Evolutionary conservation across 768 basidiomycete genomes (phyloP), one percentile per base, ranked within the genome.

Genomic region (Paxillus rubicundulus): DNA sequence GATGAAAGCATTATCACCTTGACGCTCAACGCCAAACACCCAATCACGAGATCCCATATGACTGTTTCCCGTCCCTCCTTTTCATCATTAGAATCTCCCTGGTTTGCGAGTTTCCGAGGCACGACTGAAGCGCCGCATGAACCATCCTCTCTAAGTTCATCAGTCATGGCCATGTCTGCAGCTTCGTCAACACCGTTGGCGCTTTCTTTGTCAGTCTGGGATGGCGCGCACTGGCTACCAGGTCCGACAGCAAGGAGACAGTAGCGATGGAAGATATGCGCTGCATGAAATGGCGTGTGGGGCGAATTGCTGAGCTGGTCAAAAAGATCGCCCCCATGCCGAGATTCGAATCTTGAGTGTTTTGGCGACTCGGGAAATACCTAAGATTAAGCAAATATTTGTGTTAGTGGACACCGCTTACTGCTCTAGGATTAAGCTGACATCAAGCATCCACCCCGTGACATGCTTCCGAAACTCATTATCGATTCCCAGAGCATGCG

Each of bases 221-320:
- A 49, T 21, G n/a, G 3, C 12, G 38, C 16, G 27, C 21, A 4
- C 21, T 30, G 18, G 1, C 21, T 16, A 10, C 32, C 50, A 24
- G 56, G 30, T 18, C 56, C 45, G 55, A 72, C 68, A 1, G 80
- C 64, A 21, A 75, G 61, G 28, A 73, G 69, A 57, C 83, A 79
- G 53, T 82, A 87, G 17, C 82, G 75, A 20, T 76, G 66, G 56
- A 87, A 84, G 55, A 87, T 65, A 61, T 82, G 78, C 0, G 72
- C 80, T 0, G 85, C 85, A 50, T 87, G 85, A 57, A 86, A 87
- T 4, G 83, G 76, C 14, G 85, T 86, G 53, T 85, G 77, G 0
- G 73, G 74, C 0, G 79, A 83, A 3, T 69, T 74, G 8, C 64
- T 63, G 21, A 88, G 73, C 49, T 87, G 82, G 45, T 85, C 80